Evolutionary conservation across 1,284 basidiomycete genomes (phyloP).

Genomic region (Leccinum griseonigrum): DNA sequence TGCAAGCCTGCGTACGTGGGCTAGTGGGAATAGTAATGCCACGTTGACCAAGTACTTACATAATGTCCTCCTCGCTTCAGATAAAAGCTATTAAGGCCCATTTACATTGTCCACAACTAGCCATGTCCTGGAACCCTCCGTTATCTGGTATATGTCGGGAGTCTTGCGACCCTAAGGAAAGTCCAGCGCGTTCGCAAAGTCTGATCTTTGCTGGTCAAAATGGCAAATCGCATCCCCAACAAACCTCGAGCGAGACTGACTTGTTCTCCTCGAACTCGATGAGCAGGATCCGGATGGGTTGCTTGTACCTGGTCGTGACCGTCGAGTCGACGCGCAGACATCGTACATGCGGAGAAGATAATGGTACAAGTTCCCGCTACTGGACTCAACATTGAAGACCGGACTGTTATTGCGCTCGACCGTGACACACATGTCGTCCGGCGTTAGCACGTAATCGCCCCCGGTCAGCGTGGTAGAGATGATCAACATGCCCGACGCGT

Average conservation of each 20-base stretch:
- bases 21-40: no score
- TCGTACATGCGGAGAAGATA: neutral
- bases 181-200: no score
- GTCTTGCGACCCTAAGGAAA: no score
- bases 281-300: conserved; percentile 71
- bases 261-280: conserved; percentile 99
- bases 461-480: conserved; percentile 91
- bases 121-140: no score
- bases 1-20: no score
- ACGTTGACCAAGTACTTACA: no score
- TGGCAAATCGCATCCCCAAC: conserved; percentile 15
- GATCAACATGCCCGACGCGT: conserved; percentile 80
- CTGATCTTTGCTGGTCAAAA: no score
- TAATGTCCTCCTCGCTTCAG: no score
- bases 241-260: conserved; percentile 85
- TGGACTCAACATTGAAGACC: conserved; percentile 86
- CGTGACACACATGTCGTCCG: conserved; percentile 80
- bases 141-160: no score
- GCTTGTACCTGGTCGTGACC: conserved; percentile 75
- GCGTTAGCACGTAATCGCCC: conserved; percentile 94
- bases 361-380: conserved; percentile 86
- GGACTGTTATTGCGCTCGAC: conserved; percentile 88
- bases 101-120: no score
- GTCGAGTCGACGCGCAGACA: neutral
- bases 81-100: no score